Evolutionary conservation across 805 yeast genomes (phyloP), one percentile per base, ranked within the genome.

Genomic region (Metschnikowia hibisci): DNA sequence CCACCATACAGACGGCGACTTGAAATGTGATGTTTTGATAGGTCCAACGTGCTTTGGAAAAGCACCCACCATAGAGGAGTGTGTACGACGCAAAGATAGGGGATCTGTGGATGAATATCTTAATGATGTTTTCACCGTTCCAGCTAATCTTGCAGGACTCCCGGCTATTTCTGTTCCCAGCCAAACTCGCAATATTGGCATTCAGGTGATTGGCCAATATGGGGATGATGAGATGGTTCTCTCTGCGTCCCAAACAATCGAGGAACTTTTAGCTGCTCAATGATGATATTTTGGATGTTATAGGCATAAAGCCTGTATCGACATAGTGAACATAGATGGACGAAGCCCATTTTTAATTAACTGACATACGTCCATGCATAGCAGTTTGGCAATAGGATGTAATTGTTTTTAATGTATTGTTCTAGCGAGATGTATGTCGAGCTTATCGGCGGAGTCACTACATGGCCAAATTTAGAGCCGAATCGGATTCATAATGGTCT

Each of bases 101-200:
- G 66, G 74, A 33, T 75, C 84, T 3, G 69, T 84, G 4, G 78
- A 78, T 35, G 75, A 83, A 13, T 89, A 85, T 54, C 70, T 83
- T 41, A 86, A 88, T 60, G 99, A 93, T 62, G 79, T 85, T 0
- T 73, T 89, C 44, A 87, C 96, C 0, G 84, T 89, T 4, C 97
- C 99, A 0, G 85, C 93, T 32, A 89, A 96, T 1, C 64, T 95
- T 45, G 95, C 96, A 0, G 98, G 98, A 0, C 61, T 91, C 2
- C 99, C 99, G 0, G 79, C 96, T 0, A 73, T 91, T 9, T 76
- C 84, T 1, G 66, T 90, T 2, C 99, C 99, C 0, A 72, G 74
- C 53, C 55, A 49, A 5, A 45, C 45, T 2, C 55, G 55, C 2
- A 48, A 41, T 32, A 45, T 41, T 14, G 96, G 96, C 0, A 67